Conservation (phyloP, 2,329 filamentous ascomycete genomes). For the Nothophoma quercina region DNA sequence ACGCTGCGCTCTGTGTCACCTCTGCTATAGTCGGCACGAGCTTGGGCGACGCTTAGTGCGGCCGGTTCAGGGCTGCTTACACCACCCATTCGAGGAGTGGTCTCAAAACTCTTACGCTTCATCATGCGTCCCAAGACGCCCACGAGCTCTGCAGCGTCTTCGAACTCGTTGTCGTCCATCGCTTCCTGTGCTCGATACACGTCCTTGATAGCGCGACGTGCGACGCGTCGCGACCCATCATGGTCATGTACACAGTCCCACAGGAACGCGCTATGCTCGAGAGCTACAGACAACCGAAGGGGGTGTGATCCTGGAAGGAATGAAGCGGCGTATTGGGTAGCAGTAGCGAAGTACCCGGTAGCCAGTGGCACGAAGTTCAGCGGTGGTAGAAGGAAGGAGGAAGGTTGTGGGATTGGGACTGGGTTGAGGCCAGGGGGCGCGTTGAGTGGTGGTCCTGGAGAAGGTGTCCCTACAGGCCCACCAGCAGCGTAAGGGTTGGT, state of each 20-base stretch:
- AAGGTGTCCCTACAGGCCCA: slow-evolving; percentile 51
- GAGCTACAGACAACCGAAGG: slow-evolving; percentile 84
- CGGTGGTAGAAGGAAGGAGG: slow-evolving; percentile 80
- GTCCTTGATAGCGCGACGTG: slow-evolving; percentile 83
- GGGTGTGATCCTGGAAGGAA: slow-evolving; percentile 89
- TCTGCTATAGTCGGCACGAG: slow-evolving; percentile 7
- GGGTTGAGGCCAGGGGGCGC: slow-evolving; percentile 56
- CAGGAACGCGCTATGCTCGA: slow-evolving; percentile 91
- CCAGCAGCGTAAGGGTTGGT: slow-evolving; percentile 57
- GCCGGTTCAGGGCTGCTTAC: slow-evolving; percentile 40
- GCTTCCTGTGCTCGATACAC: slow-evolving; percentile 91
- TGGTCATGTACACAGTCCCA: slow-evolving; percentile 91
- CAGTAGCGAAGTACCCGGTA: slow-evolving; percentile 80
- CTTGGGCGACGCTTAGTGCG: slow-evolving; percentile 20
- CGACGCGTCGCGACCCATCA: slow-evolving; percentile 76
- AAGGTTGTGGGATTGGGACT: slow-evolving; percentile 53
- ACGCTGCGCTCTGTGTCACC: slow-evolving; percentile 19
- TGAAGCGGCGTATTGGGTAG: slow-evolving; percentile 74
- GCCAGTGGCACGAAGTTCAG: slow-evolving; percentile 85
- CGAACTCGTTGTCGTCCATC: slow-evolving; percentile 95
- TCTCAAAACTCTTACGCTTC: slow-evolving; percentile 65
- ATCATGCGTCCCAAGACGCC: slow-evolving; percentile 87
- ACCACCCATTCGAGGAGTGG: slow-evolving; percentile 45
- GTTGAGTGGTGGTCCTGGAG: slow-evolving; percentile 50
- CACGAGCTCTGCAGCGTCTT: slow-evolving; percentile 88